Evolutionary conservation across 2,329 filamentous ascomycete genomes (phyloP).

Genomic region (Stachybotrys chartarum): DNA sequence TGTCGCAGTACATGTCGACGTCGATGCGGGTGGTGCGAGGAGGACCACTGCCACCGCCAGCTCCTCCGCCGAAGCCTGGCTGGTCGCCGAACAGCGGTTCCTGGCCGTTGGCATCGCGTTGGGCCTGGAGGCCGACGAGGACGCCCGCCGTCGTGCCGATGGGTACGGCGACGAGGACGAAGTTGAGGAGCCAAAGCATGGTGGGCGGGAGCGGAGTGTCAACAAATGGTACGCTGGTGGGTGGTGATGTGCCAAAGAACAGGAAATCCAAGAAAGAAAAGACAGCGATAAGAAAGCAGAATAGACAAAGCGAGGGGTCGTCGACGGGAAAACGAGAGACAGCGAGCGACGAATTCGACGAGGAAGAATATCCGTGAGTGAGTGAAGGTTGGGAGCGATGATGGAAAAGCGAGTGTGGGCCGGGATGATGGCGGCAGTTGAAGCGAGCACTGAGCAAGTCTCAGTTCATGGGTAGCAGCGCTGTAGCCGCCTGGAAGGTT

Average conservation of each 20-base stretch:
- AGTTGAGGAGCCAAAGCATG: conserved; percentile 40
- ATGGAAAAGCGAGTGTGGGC: not conserved
- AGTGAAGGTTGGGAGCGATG: not conserved
- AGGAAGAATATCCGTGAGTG: not conserved
- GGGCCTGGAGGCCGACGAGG: conserved; percentile 40
- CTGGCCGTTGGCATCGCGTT: conserved; percentile 33
- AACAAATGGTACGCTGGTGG: not conserved
- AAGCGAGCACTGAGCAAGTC: not conserved
- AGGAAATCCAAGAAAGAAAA: conserved; percentile 1
- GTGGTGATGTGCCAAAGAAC: conserved; percentile 1
- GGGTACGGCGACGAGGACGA: conserved; percentile 40
- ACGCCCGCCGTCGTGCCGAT: conserved; percentile 42
- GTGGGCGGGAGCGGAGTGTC: conserved; percentile 15
- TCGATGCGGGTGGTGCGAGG: conserved; percentile 22
- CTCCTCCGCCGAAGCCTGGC: conserved; percentile 11
- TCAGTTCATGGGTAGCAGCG: not conserved
- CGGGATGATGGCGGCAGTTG: not conserved
- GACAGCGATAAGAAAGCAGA: not conserved
- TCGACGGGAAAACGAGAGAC: not conserved
- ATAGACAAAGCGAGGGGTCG: not conserved
- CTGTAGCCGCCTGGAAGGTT: not conserved
- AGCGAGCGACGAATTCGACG: not conserved
- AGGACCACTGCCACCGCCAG: conserved; percentile 11
- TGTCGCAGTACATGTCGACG: conserved; percentile 31
- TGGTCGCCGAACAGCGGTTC: conserved; percentile 34